phyloP scores from a whole-genome alignment of 768 basidiomycete genomes.

The Trametes elegans region DNA sequence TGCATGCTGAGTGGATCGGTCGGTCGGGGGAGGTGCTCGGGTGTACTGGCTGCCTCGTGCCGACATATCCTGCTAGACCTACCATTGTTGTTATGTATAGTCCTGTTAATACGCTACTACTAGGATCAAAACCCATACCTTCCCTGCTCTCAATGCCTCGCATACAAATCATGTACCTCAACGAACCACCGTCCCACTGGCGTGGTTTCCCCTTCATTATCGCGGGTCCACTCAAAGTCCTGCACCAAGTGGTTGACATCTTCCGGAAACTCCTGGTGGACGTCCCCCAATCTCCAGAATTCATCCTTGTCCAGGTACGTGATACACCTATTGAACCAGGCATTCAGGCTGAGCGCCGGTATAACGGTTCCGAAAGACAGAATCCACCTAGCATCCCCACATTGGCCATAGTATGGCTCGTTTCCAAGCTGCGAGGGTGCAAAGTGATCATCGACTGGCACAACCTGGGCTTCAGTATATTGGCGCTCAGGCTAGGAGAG shows the following conservation, averaged over 20 bases:
- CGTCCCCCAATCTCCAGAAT: conserved; percentile 70
- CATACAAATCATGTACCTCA: conserved; percentile 65
- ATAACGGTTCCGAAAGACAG: conserved; percentile 39
- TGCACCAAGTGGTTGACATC: conserved; percentile 64
- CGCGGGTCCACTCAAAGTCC: conserved; percentile 79
- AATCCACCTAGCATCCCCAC: conserved; percentile 98
- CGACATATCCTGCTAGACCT: too few relatives aligned
- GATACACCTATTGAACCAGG: conserved; percentile 20
- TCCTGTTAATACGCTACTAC: background rate
- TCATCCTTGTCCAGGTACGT: conserved; percentile 83
- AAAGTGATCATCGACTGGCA: conserved; percentile 99
- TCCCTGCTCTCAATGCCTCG: conserved; percentile 65
- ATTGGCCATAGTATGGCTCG: conserved; percentile 79
- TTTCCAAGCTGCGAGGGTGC: conserved; percentile 62
- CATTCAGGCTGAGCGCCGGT: background rate
- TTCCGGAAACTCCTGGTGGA: conserved; percentile 58
- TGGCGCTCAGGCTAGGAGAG: conserved; percentile 76
- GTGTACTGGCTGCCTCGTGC: too few relatives aligned
- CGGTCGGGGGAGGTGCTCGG: too few relatives aligned
- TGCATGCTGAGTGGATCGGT: background rate
- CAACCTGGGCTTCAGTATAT: conserved; percentile 92
- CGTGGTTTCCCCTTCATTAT: conserved; percentile 59
- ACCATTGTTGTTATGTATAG: too few relatives aligned
- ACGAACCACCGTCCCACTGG: conserved; percentile 58
- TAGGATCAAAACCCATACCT: conserved; percentile 77